Evolutionary conservation across 805 yeast species (phyloP).

Genomic region (Wickerhamiella hasegawae): DNA sequence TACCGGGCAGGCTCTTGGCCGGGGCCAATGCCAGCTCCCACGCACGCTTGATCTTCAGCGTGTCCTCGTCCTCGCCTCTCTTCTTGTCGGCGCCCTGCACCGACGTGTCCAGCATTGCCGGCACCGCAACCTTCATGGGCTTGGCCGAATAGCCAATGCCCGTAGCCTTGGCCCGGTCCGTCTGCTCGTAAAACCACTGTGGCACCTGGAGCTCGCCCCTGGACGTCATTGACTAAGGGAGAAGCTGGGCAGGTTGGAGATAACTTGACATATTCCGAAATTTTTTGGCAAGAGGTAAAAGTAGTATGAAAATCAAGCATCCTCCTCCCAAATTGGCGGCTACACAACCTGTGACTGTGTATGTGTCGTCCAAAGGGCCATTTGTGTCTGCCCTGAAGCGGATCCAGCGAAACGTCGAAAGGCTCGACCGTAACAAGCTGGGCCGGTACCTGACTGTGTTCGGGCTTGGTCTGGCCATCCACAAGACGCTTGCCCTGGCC

Average conservation of each 20-base stretch:
- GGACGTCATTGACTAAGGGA: not conserved
- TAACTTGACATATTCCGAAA: too few species aligned
- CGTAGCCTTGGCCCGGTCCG: conserved; percentile 12
- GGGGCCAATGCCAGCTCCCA: conserved; percentile 81
- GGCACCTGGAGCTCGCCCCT: conserved; percentile 7
- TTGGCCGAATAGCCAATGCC: conserved; percentile 7
- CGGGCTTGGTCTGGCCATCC: conserved; percentile 67
- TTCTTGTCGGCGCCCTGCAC: conserved; percentile 4
- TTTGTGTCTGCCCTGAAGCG: conserved; percentile 58
- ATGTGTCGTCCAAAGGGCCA: conserved; percentile 53
- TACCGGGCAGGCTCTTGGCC: conserved; percentile 80
- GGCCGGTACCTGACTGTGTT: conserved; percentile 30
- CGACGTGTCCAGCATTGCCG: conserved; percentile 2
- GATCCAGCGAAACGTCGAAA: conserved; percentile 34
- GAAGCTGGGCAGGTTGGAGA: too few species aligned
- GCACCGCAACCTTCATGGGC: conserved; percentile 5
- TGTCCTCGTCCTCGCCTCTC: conserved; percentile 11
- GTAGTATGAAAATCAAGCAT: conserved; percentile 38
- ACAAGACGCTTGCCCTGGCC: conserved; percentile 46
- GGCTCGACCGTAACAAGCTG: conserved; percentile 16
- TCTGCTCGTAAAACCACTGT: conserved; percentile 18
- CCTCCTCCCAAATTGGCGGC: conserved; percentile 26
- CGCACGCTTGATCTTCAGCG: conserved; percentile 38
- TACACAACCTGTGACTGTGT: conserved; percentile 19
- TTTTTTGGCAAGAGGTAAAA: too few species aligned